Evolutionary conservation across 2,329 filamentous ascomycete species (phyloP).

Genomic region (Epicoccum nigrum): DNA sequence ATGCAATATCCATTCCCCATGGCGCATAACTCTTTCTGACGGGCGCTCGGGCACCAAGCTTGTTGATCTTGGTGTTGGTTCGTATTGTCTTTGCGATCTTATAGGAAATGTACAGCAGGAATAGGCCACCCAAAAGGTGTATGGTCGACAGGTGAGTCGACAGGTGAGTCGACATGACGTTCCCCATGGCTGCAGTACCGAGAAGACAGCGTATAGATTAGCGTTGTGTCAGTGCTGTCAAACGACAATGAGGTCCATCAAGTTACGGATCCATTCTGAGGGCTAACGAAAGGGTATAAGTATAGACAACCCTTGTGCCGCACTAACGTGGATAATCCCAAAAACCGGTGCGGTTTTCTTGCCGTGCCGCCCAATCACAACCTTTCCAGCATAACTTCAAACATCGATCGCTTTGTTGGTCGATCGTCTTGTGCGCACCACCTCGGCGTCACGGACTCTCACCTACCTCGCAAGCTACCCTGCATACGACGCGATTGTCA

Average conservation of each 20-base stretch:
- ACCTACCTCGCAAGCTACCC: neutral
- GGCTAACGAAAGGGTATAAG: conserved; percentile 9
- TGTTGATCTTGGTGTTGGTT: conserved; percentile 46
- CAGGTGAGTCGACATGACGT: conserved; percentile 23
- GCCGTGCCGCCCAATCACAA: conserved; percentile 5
- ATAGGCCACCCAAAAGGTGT: conserved; percentile 30
- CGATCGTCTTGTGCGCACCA: conserved; percentile 14
- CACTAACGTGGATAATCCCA: conserved; percentile 7
- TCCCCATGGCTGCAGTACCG: conserved; percentile 28
- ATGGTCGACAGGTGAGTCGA: conserved; percentile 30
- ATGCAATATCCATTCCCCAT: conserved; percentile 68
- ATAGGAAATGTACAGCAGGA: conserved; percentile 30
- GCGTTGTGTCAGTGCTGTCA: no score
- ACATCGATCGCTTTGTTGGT: neutral
- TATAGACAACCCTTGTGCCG: conserved; percentile 7
- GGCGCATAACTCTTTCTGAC: conserved; percentile 48
- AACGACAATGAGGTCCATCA: neutral
- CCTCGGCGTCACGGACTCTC: conserved; percentile 7
- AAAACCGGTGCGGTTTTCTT: neutral
- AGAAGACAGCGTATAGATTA: neutral
- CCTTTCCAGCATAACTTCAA: neutral
- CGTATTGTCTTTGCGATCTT: conserved; percentile 26
- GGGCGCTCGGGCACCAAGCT: conserved; percentile 55
- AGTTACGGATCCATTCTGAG: neutral
- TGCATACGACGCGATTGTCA: neutral